Base-by-base conservation (phyloP, 2,329 filamentous ascomycete genomes). In the Aspergillus tamarii region DNA sequence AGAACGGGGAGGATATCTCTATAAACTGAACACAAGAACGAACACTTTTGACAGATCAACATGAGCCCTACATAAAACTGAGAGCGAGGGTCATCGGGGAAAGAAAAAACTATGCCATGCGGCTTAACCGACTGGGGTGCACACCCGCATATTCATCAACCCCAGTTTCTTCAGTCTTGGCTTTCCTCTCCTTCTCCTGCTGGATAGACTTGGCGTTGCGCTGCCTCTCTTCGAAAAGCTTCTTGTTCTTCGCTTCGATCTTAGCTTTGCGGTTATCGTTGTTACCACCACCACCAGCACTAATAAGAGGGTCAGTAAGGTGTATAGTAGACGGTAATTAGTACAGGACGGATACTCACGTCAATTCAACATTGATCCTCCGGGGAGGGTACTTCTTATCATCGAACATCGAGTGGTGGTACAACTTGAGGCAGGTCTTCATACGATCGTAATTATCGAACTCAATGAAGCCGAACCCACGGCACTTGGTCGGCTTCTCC, bases 331-430 rank as follows among this genome's bases (percentile, higher is more conserved):
- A 21, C 36, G 43, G 28, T 16, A 26, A 12, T 26, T 36, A 7
- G 11, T 55, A 14, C 11, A 16, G 34, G 7, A 39, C 46, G 43
- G 26, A 11, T 39, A 85, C 89, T 79, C 79, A 93, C 86, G 93
- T 97, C 69, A 98, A 81, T 81, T 97, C 94, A 30, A 97, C 91
- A 75, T 97, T 97, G 73, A 98, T 96, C 79, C 89, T 91, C 71
- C 94, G 84, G 58, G 88, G 81, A 1, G 79, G 78, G 36, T 78
- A 82, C 72, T 81, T 82, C 43, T 82, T 82, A 59, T 85, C 84
- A 64, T 87, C 82, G 75, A 97, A 96, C 67, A 85, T 85, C 64
- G 88, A 91, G 81, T 97, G 94, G 80, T 98, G 94, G 80, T 94
- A 94, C 67, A 93, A 88, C 78, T 94, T 92, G 65, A 98, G 84